A percentile compares a stretch with the other conserved stretches of the same genome.
Conservation (phyloP, 1,139 yeast species). For the Hanseniaspora gamundiae region DNA sequence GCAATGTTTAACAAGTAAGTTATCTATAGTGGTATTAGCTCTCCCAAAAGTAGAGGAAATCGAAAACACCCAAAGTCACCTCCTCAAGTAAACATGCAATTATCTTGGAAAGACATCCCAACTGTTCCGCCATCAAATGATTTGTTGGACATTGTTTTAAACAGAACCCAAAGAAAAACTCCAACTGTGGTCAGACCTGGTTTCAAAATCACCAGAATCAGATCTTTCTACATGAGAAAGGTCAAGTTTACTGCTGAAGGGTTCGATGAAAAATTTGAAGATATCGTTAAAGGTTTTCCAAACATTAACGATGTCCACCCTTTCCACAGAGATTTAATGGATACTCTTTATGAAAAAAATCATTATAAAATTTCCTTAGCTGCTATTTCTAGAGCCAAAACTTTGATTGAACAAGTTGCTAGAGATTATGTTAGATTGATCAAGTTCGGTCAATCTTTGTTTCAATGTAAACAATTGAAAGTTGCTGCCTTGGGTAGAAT, state of each 20-base stretch:
- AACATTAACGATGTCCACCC: conserved; percentile 97
- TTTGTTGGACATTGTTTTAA: conserved; percentile 88
- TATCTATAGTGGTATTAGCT: too few species aligned
- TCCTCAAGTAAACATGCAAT: conserved; percentile 54
- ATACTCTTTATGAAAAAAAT: conserved; percentile 92
- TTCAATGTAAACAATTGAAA: conserved; percentile 96
- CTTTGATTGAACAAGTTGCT: conserved; percentile 88
- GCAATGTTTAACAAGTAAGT: not conserved
- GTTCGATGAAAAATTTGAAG: conserved; percentile 81
- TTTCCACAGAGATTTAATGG: conserved; percentile 95
- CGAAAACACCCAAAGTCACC: too few species aligned
- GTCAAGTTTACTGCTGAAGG: conserved; percentile 95
- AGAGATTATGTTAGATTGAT: conserved; percentile 88
- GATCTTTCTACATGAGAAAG: conserved; percentile 97
- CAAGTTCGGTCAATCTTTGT: conserved; percentile 93
- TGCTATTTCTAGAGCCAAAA: conserved; percentile 85
- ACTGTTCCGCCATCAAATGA: conserved; percentile 88
- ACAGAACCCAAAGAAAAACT: conserved; percentile 95
- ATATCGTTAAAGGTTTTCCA: conserved; percentile 80
- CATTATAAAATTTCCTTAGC: conserved; percentile 97
- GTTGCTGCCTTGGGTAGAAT: conserved; percentile 98
- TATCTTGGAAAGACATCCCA: conserved; percentile 97
- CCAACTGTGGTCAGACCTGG: conserved; percentile 98
- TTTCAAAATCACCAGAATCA: conserved; percentile 87
- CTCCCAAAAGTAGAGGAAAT: too few species aligned